phyloP scores from a whole-genome alignment of 2,329 filamentous ascomycete genomes.

The Fusarium sp. region DNA sequence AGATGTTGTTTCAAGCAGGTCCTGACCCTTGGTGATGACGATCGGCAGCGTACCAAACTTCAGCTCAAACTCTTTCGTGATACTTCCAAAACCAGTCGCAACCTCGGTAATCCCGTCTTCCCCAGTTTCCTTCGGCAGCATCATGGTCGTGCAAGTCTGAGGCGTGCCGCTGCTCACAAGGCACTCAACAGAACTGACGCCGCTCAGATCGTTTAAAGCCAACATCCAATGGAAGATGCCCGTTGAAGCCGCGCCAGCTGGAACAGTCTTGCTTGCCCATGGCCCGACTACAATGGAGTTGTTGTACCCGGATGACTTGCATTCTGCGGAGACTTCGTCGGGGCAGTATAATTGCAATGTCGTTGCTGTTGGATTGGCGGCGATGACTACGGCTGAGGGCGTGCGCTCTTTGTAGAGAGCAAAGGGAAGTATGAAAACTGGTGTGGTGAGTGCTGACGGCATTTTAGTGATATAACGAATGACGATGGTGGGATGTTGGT shows the following conservation, averaged over 20 bases:
- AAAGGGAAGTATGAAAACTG: not conserved
- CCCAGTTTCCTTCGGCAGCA: not conserved
- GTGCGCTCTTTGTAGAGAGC: not conserved
- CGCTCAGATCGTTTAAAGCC: not conserved
- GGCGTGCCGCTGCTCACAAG: not conserved
- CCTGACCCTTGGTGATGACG: not conserved
- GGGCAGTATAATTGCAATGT: not conserved
- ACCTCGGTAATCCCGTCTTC: not conserved
- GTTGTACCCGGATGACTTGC: not conserved
- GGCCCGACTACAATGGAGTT: slow-evolving; percentile 9
- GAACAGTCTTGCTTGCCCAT: slow-evolving; percentile 5
- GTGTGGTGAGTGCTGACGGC: not conserved
- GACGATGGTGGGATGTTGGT: not conserved
- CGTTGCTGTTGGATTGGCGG: slow-evolving; percentile 1
- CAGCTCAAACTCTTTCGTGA: not conserved
- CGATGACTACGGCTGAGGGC: not conserved
- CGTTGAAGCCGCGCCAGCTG: not conserved
- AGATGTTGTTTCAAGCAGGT: not conserved
- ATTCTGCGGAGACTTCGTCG: not conserved
- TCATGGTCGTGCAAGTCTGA: not conserved
- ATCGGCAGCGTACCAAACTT: not conserved
- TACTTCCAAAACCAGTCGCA: not conserved
- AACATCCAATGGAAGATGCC: slow-evolving; percentile 14
- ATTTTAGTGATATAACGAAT: not conserved
- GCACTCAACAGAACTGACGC: not conserved